phyloP scores from a whole-genome alignment of 2,329 filamentous ascomycete species.

The Sarocladium strictum region DNA sequence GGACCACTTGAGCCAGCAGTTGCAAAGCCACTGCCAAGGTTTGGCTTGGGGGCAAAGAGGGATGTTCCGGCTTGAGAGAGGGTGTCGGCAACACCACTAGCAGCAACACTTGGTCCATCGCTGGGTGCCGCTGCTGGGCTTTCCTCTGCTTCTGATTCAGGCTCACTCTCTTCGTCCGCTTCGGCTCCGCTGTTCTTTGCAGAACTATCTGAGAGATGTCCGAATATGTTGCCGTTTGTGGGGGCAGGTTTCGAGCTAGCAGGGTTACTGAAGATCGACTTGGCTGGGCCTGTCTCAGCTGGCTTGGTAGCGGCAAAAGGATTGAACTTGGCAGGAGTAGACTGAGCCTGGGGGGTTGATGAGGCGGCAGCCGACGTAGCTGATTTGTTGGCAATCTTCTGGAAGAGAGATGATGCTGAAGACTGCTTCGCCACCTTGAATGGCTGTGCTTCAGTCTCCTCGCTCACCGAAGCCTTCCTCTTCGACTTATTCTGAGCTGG shows the following conservation, averaged over 20 bases:
- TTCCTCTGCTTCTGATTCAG: constrained; percentile 36
- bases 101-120: constrained; percentile 36
- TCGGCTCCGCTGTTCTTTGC: constrained; percentile 47
- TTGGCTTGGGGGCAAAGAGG: constrained; percentile 25
- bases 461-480: constrained; percentile 41
- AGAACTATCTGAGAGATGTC: constrained; percentile 52
- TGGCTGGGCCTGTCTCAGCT: constrained; percentile 30
- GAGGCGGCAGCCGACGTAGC: constrained; percentile 26
- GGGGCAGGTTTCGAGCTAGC: constrained; percentile 18
- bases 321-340: constrained; percentile 24
- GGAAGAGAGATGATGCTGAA: constrained; percentile 51
- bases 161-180: constrained; percentile 36
- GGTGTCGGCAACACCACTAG: constrained; percentile 34
- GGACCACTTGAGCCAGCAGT: constrained; percentile 29
- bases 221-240: constrained; percentile 46
- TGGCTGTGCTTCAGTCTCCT: constrained; percentile 42
- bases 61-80: constrained; percentile 25
- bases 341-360: constrained; percentile 19
- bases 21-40: constrained; percentile 18
- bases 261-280: constrained; percentile 36
- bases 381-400: constrained; percentile 49
- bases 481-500: constrained; percentile 40
- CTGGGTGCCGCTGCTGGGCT: constrained; percentile 37
- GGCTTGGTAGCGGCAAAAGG: constrained; percentile 29
- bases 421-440: constrained; percentile 46